Evolutionary conservation across 2,329 filamentous ascomycete species (phyloP).

Genomic region (Teratosphaeria epicoccoides): DNA sequence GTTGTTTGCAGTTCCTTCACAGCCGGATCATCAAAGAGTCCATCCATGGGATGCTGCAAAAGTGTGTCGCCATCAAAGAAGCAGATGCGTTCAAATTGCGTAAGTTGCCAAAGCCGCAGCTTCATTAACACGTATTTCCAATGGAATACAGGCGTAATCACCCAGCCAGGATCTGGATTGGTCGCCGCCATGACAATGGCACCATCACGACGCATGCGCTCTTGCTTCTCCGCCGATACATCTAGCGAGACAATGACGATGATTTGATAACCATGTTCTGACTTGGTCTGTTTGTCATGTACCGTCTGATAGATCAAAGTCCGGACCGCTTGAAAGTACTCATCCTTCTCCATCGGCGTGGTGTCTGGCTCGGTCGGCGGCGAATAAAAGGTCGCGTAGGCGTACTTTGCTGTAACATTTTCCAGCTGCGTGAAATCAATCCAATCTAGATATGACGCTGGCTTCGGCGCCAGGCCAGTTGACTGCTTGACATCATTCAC

Average conservation of each 20-base stretch:
- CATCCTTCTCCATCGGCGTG: not conserved
- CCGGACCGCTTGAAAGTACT: not conserved
- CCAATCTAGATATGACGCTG: not conserved
- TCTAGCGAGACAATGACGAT: slow-evolving; percentile 28
- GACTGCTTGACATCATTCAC: not conserved
- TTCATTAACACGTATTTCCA: slow-evolving; percentile 29
- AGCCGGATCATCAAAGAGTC: slow-evolving; percentile 28
- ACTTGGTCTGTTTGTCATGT: not conserved
- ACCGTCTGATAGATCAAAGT: not conserved
- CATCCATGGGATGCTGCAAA: slow-evolving; percentile 18
- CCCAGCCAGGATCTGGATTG: slow-evolving; percentile 18
- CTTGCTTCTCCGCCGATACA: slow-evolving; percentile 24
- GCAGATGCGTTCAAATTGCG: slow-evolving; percentile 25
- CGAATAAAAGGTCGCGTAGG: not conserved
- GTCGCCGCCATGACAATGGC: slow-evolving; percentile 26
- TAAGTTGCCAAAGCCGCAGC: slow-evolving; percentile 27
- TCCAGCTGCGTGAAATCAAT: not conserved
- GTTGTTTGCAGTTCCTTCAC: slow-evolving; percentile 23
- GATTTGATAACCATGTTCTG: slow-evolving; percentile 17
- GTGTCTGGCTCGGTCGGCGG: not conserved
- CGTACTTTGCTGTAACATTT: not conserved
- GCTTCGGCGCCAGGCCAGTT: not conserved
- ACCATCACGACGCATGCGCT: slow-evolving; percentile 27
- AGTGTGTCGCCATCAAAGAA: slow-evolving; percentile 26
- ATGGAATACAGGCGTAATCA: slow-evolving; percentile 9